A percentile compares a stretch with the other conserved stretches of the same genome.
Evolutionary conservation across 2,329 filamentous ascomycete species (phyloP).

Genomic region (Neonectria ditissima): DNA sequence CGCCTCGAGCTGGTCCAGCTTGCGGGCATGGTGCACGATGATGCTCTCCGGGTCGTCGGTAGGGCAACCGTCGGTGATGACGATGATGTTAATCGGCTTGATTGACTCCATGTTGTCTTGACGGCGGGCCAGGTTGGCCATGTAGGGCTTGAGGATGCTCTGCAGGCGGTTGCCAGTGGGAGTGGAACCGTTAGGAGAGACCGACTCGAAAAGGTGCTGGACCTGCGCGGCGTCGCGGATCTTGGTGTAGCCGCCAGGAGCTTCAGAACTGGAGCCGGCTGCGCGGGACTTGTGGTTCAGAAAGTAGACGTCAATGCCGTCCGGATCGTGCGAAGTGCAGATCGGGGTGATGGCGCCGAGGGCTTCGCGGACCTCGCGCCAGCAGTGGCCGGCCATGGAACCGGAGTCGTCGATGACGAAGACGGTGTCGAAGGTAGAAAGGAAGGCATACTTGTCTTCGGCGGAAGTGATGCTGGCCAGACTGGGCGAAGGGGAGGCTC

Average conservation of each 20-base stretch:
- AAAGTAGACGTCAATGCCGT: conserved; percentile 94
- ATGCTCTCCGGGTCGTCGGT: conserved; percentile 81
- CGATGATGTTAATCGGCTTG: conserved; percentile 90
- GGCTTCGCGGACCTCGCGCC: conserved; percentile 79
- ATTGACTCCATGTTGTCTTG: conserved; percentile 58
- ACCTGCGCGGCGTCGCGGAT: conserved; percentile 71
- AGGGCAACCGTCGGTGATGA: conserved; percentile 89
- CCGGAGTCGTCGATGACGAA: conserved; percentile 94
- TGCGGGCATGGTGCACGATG: conserved; percentile 75
- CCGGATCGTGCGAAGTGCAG: conserved; percentile 80
- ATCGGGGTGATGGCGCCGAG: conserved; percentile 82
- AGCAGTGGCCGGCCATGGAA: conserved; percentile 83
- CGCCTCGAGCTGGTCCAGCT: conserved; percentile 76
- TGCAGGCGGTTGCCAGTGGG: conserved; percentile 80
- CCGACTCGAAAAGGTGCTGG: conserved; percentile 74
- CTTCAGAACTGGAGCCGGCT: conserved; percentile 51
- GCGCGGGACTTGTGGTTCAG: conserved; percentile 73
- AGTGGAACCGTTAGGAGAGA: conserved; percentile 75
- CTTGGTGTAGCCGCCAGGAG: conserved; percentile 70
- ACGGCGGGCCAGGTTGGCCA: conserved; percentile 57
- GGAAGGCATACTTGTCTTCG: conserved; percentile 81
- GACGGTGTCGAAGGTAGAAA: conserved; percentile 84
- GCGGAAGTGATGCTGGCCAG: conserved; percentile 51
- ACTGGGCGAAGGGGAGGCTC: conserved; percentile 29
- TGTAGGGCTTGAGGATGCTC: conserved; percentile 79